Conservation (phyloP, 2,329 filamentous ascomycete genomes). For the Trichocomaceae sp. region DNA sequence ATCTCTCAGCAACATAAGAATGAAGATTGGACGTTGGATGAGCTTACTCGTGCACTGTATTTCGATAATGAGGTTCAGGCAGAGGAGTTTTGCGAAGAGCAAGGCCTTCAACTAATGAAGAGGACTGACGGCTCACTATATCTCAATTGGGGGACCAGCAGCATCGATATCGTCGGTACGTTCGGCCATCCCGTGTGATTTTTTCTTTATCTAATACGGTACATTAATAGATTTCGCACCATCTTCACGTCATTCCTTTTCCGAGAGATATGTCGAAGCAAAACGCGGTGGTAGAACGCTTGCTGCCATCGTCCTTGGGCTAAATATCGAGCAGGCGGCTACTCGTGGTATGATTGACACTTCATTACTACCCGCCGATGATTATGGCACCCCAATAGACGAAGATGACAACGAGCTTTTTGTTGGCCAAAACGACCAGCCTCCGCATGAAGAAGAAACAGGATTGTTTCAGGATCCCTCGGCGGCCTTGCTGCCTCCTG, state of each 20-base stretch:
- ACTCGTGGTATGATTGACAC: slow-evolving; percentile 45
- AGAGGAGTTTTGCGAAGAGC: slow-evolving; percentile 47
- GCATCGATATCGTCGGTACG: slow-evolving; percentile 45
- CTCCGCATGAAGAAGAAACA: slow-evolving; percentile 9
- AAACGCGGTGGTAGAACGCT: slow-evolving; percentile 52
- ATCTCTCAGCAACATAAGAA: slow-evolving; percentile 44
- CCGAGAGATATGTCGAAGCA: slow-evolving; percentile 49
- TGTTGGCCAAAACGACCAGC: slow-evolving; percentile 32
- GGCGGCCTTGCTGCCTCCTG: background rate
- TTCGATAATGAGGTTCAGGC: slow-evolving; percentile 53
- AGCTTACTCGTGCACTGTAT: slow-evolving; percentile 46
- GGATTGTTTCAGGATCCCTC: background rate
- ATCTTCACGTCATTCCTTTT: slow-evolving; percentile 48
- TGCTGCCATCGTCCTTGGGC: slow-evolving; percentile 52
- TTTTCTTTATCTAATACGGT: slow-evolving; percentile 3
- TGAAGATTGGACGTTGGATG: slow-evolving; percentile 51
- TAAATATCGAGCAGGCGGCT: slow-evolving; percentile 48
- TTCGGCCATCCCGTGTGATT: slow-evolving; percentile 13
- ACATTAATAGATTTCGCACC: slow-evolving; percentile 33
- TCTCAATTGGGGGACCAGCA: slow-evolving; percentile 44
- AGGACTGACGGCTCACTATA: slow-evolving; percentile 43
- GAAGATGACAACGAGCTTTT: slow-evolving; percentile 34
- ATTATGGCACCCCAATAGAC: slow-evolving; percentile 22
- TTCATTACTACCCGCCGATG: slow-evolving; percentile 27
- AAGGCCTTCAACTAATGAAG: slow-evolving; percentile 46